Percentiles rank a stretch among this genome's conserved stretches.
These are phyloP conservation scores for Osmozyma mogii DNA, from an alignment of 805 yeast genomes.

Conservation along the genomic window DNA sequence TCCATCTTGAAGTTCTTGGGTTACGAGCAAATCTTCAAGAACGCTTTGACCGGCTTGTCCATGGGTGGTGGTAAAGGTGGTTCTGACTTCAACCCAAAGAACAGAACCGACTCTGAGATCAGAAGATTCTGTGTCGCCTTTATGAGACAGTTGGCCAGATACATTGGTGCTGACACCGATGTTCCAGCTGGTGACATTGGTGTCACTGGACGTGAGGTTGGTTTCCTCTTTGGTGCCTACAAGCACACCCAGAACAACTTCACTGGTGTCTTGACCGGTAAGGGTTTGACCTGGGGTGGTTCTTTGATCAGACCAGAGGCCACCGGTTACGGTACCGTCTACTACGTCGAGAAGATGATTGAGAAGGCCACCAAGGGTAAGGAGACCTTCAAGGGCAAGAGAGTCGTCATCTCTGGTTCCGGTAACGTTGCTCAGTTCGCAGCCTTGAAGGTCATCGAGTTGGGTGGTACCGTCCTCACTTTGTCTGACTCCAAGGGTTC, in stretches of 20 bases:
- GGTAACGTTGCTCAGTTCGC: slow-evolving; percentile 99
- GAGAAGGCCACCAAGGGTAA: slow-evolving; percentile 85
- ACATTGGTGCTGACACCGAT: slow-evolving; percentile 95
- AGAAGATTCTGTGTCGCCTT: slow-evolving; percentile 94
- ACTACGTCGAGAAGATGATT: slow-evolving; percentile 97
- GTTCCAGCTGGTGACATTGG: slow-evolving; percentile 99
- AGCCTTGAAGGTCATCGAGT: slow-evolving; percentile 92
- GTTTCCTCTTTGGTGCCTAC: slow-evolving; percentile 96
- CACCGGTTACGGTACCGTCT: slow-evolving; percentile 95
- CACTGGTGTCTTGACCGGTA: slow-evolving; percentile 98
- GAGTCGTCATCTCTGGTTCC: slow-evolving; percentile 94
- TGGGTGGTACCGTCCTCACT: slow-evolving; percentile 92
- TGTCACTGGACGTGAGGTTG: slow-evolving; percentile 95
- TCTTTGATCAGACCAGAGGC: slow-evolving; percentile 99
- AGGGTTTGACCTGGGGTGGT: slow-evolving; percentile 98
- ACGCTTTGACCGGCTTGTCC: slow-evolving; percentile 92
- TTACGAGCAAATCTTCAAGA: slow-evolving; percentile 97
- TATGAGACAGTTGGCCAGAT: slow-evolving; percentile 92
- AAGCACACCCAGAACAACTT: slow-evolving; percentile 82
- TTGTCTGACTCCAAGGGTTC: slow-evolving; percentile 94
- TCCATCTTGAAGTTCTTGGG: slow-evolving; percentile 95
- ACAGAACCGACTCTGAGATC: slow-evolving; percentile 85
- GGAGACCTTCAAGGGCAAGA: slow-evolving; percentile 86
- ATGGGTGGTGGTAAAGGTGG: slow-evolving; percentile 99
- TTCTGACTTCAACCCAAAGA: slow-evolving; percentile 95